Percentiles rank a stretch among this genome's conserved stretches.
Conservation (phyloP, 1,139 yeast genomes). For the Candida sanyaensis region DNA sequence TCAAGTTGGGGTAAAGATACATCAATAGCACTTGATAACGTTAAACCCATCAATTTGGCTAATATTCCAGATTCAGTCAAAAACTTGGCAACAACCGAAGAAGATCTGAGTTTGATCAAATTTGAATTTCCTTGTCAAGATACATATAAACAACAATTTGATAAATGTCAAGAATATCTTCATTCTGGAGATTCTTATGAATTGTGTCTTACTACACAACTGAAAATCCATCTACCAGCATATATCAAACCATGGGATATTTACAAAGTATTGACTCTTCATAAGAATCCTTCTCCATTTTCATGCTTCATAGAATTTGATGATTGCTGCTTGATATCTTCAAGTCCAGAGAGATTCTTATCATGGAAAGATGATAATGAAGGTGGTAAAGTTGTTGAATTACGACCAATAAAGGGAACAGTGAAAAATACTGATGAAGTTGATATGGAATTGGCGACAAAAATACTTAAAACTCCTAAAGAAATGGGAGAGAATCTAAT, state of each 20-base stretch:
- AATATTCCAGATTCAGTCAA: slow-evolving; percentile 29
- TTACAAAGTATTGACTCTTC: slow-evolving; percentile 65
- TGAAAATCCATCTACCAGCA: slow-evolving; percentile 54
- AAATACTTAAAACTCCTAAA: slow-evolving; percentile 77
- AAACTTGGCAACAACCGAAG: slow-evolving; percentile 20
- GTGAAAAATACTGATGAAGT: slow-evolving; percentile 64
- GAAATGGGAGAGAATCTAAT: slow-evolving; percentile 95
- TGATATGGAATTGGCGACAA: slow-evolving; percentile 59
- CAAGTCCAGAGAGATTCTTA: slow-evolving; percentile 93
- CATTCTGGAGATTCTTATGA: slow-evolving; percentile 92
- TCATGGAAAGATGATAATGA: slow-evolving; percentile 60
- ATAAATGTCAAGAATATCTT: slow-evolving; percentile 66
- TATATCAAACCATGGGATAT: slow-evolving; percentile 69
- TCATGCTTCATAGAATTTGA: slow-evolving; percentile 77
- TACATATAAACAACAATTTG: slow-evolving; percentile 57
- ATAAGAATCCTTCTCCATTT: slow-evolving; percentile 88
- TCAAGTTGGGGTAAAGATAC: slow-evolving; percentile 35
- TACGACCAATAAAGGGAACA: slow-evolving; percentile 96
- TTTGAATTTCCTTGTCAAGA: slow-evolving; percentile 57
- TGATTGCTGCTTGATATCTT: slow-evolving; percentile 73
- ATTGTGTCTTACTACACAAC: slow-evolving; percentile 83
- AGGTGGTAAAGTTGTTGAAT: slow-evolving; percentile 56
- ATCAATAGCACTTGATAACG: slow-evolving; percentile 13
- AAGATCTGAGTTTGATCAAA: slow-evolving; percentile 24
- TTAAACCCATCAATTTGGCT: slow-evolving; percentile 17